Percentiles rank a stretch among this genome's conserved stretches.
These are phyloP conservation scores for Trypanosoma lewisi DNA, from an alignment of 208 protist genomes.

Conservation along the genomic window DNA sequence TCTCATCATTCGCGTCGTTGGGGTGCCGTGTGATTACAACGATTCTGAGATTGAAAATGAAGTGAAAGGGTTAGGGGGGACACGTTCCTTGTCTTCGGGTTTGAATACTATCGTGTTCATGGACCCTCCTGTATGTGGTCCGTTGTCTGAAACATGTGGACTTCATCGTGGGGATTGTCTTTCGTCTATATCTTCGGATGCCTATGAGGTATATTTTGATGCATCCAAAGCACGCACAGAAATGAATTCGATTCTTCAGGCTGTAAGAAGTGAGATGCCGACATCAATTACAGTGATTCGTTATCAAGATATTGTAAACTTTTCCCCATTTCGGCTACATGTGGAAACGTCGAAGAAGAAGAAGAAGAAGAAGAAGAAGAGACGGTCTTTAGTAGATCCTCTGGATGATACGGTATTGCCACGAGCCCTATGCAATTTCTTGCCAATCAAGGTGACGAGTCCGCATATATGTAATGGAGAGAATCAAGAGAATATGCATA, in stretches of 20 bases:
- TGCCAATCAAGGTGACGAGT: neutral
- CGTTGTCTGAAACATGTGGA: neutral
- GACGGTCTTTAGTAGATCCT: no score
- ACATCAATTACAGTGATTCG: neutral
- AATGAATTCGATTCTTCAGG: neutral
- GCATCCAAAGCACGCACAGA: neutral
- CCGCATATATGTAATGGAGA: neutral
- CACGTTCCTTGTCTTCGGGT: no score
- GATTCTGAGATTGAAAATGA: neutral
- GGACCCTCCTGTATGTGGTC: neutral
- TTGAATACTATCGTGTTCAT: slow-evolving; percentile 1
- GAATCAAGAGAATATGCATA: neutral
- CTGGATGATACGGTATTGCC: no score
- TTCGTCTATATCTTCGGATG: neutral
- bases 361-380: no score
- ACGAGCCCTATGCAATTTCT: no score
- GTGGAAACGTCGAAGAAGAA: neutral
- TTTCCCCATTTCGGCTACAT: neutral
- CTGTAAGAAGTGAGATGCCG: neutral
- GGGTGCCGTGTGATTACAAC: no score
- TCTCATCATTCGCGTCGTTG: slow-evolving; percentile 5
- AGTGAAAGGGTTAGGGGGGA: neutral
- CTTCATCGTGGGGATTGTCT: neutral
- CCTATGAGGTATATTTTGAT: neutral
- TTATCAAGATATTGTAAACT: neutral